phyloP scores from a whole-genome alignment of 208 protist genomes.

The Strigomonas culicis region DNA sequence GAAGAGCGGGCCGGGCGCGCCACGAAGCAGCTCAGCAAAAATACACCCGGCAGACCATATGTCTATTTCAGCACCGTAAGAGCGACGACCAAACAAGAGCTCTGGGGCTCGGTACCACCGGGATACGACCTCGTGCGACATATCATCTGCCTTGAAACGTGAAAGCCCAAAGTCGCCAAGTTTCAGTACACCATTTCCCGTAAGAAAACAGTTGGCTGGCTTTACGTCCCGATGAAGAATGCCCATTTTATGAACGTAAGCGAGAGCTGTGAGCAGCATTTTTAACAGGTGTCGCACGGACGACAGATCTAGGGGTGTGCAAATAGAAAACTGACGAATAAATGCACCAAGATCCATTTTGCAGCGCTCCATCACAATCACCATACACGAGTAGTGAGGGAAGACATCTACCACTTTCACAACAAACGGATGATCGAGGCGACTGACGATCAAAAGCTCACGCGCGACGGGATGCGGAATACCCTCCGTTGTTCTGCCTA shows the following conservation, averaged over 20 bases:
- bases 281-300: conserved; percentile 29
- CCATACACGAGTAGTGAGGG: conserved; percentile 48
- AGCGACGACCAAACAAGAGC: conserved; percentile 65
- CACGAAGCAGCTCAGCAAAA: conserved; percentile 81
- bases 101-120: conserved; percentile 91
- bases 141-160: conserved; percentile 36
- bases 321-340: conserved; percentile 29
- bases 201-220: conserved; percentile 84
- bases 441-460: conserved; percentile 53
- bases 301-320: conserved; percentile 19
- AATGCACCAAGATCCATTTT: conserved; percentile 43
- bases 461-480: conserved; percentile 79
- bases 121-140: conserved; percentile 87
- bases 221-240: conserved; percentile 91
- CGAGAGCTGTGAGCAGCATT: conserved; percentile 66
- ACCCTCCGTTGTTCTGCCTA: conserved; percentile 50
- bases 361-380: conserved; percentile 80
- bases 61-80: conserved; percentile 83
- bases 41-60: conserved; percentile 92
- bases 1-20: conserved; percentile 88
- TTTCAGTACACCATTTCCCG: conserved; percentile 23
- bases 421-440: conserved; percentile 51
- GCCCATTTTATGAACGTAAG: conserved; percentile 47
- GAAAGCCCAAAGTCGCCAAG: conserved; percentile 62
- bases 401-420: conserved; percentile 67